phyloP scores from a whole-genome alignment of 208 protist genomes.

The Spongospora subterranea region DNA sequence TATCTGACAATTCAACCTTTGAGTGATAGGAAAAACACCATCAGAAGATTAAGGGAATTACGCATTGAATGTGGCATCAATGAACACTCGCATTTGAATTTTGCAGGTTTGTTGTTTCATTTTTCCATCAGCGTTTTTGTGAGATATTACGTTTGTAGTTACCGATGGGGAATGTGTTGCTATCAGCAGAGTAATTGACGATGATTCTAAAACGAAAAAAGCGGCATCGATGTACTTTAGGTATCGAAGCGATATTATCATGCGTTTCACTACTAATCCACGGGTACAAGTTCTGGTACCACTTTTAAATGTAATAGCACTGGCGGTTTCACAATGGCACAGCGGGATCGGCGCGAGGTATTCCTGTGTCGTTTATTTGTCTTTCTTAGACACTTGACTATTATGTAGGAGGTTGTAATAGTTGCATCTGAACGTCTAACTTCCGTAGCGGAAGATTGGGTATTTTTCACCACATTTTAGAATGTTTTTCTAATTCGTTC shows the following conservation, averaged over 20 bases:
- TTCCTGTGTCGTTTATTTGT: not conserved
- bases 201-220: constrained; percentile 7
- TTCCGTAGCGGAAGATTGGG: constrained; percentile 18
- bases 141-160: not conserved
- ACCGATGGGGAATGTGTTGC: constrained; percentile 29
- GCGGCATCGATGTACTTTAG: constrained; percentile 38
- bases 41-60: not conserved
- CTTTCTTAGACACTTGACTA: not conserved
- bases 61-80: constrained; percentile 18
- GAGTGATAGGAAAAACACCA: not conserved
- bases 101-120: constrained; percentile 10
- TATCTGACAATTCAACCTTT: not conserved
- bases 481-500: not conserved
- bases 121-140: not conserved
- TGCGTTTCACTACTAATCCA: not conserved
- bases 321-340: constrained; percentile 11
- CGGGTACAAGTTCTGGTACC: not conserved
- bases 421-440: constrained; percentile 35
- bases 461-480: not conserved
- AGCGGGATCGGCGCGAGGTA: constrained; percentile 23
- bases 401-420: constrained; percentile 21
- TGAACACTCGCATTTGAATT: constrained; percentile 41
- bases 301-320: constrained; percentile 25
- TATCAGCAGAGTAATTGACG: not conserved
- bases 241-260: not conserved